Percentiles rank a stretch among this genome's conserved stretches.
These are phyloP conservation scores for Mycena filopes DNA, from an alignment of 768 basidiomycete genomes.

Conservation along the genomic window DNA sequence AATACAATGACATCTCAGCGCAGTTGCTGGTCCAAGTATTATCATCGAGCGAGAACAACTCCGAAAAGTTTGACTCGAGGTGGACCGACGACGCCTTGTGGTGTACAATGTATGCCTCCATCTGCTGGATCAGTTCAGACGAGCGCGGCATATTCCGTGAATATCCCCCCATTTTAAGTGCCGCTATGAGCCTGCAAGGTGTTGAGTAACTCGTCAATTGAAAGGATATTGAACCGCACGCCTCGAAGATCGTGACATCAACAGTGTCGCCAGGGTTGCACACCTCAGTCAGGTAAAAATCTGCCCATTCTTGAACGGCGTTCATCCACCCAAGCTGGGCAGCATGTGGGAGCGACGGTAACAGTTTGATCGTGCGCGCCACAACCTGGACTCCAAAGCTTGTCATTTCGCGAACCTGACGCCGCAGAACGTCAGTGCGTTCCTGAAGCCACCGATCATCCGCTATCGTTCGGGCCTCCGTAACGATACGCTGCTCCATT, in stretches of 20 bases:
- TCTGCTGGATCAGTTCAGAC: slow-evolving; percentile 12
- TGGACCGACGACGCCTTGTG: background rate
- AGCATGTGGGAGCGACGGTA: background rate
- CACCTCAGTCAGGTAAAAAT: slow-evolving; percentile 21
- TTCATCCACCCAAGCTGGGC: background rate
- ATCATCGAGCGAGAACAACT: background rate
- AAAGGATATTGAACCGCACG: slow-evolving; percentile 2
- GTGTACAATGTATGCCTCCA: slow-evolving; percentile 13
- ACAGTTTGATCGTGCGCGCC: slow-evolving; percentile 1
- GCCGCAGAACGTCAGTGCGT: slow-evolving; percentile 11
- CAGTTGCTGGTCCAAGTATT: slow-evolving; percentile 4
- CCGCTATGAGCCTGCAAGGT: slow-evolving; percentile 4
- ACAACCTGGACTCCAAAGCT: slow-evolving; percentile 7
- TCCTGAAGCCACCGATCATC: background rate
- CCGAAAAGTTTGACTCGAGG: background rate
- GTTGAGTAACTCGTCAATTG: background rate
- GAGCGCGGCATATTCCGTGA: slow-evolving; percentile 1
- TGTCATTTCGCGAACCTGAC: slow-evolving; percentile 16
- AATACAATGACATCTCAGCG: background rate
- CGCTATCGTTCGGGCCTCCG: background rate
- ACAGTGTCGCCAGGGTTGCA: background rate
- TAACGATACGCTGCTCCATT: slow-evolving; percentile 17
- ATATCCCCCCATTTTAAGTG: slow-evolving; percentile 14
- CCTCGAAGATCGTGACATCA: background rate
- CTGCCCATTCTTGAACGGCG: slow-evolving; percentile 10